Conservation (phyloP, 306 rosid species). For the Morella rubra region DNA sequence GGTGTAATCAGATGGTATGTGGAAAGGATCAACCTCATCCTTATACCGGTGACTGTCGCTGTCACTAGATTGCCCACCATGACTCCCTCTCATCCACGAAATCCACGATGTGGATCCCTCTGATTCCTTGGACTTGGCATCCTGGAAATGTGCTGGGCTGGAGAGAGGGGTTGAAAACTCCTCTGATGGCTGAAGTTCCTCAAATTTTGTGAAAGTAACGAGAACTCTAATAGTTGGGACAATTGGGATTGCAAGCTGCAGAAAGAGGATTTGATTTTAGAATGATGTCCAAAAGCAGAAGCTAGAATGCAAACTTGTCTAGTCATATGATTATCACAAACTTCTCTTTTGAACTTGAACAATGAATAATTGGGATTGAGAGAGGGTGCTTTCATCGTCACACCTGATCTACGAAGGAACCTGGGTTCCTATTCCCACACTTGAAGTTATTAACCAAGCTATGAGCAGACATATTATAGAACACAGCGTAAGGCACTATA, state of each 20-base stretch:
- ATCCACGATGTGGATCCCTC: conserved; percentile 90
- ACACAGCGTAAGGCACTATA: too few relatives aligned
- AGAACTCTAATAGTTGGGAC: conserved; percentile 97
- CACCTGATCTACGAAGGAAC: neutral
- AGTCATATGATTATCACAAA: neutral
- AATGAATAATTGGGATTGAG: conserved; percentile 1
- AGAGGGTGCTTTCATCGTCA: neutral
- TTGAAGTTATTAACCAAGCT: neutral
- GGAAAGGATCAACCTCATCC: conserved; percentile 91
- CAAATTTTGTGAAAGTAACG: conserved; percentile 89
- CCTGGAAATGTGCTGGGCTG: conserved; percentile 95
- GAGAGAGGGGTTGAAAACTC: conserved; percentile 98
- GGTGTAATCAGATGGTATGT: conserved; percentile 79
- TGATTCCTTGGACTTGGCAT: conserved; percentile 83
- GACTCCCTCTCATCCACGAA: conserved; percentile 96
- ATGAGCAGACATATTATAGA: neutral
- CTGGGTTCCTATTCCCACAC: neutral
- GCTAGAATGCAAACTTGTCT: neutral
- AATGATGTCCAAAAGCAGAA: conserved; percentile 19
- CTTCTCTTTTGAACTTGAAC: neutral
- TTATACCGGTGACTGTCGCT: conserved; percentile 78
- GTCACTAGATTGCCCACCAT: conserved; percentile 87
- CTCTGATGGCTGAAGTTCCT: conserved; percentile 95
- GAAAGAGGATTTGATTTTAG: conserved; percentile 17
- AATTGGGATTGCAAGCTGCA: conserved; percentile 91